Base-by-base conservation (phyloP, 805 yeast genomes). In the Candida sakaeoensis region DNA sequence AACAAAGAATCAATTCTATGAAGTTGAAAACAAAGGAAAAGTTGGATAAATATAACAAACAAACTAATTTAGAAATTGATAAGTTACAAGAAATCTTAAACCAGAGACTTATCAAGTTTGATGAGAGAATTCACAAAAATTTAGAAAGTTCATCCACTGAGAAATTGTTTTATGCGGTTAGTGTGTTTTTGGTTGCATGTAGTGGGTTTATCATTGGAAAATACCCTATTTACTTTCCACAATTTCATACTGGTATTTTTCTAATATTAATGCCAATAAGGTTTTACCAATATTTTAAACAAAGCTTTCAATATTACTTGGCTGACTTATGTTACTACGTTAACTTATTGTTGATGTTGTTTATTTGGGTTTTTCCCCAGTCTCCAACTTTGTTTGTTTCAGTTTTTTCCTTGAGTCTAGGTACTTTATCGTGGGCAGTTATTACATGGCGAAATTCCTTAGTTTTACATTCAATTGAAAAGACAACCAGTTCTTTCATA, bases 281-380 rank as follows among this genome's bases (percentile, higher is more conserved):
- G 42, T 74, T 83, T 52, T 81, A 88, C 61, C 79, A 93, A 1
- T 91, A 86, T 63, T 84, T 81, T 65, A 85, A 85, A 59, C 74
- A 70, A 37, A 77, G 86, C 7, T 87, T 74, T 63, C 96, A 90
- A 45, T 91, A 85, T 60, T 91, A 80, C 57, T 67, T 93, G 54
- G 97, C 95, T 1, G 98, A 91, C 61, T 70, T 91, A 49, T 91
- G 99, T 62, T 91, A 91, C 60, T 93, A 83, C 58, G 97, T 85
- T 33, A 93, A 91, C 54, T 50, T 78, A 9, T 61, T 91, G 42
- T 63, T 85, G 36, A 52, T 90, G 49, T 47, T 79, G 1, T 91
- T 77, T 54, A 72, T 91, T 23, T 91, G 98, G 98, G 68, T 79
- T 4, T 79, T 81, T 46, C 97, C 99, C 0, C 53, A 70, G 24